Evolutionary conservation across 805 yeast genomes (phyloP).

Genomic region (Candida gorgasii): DNA sequence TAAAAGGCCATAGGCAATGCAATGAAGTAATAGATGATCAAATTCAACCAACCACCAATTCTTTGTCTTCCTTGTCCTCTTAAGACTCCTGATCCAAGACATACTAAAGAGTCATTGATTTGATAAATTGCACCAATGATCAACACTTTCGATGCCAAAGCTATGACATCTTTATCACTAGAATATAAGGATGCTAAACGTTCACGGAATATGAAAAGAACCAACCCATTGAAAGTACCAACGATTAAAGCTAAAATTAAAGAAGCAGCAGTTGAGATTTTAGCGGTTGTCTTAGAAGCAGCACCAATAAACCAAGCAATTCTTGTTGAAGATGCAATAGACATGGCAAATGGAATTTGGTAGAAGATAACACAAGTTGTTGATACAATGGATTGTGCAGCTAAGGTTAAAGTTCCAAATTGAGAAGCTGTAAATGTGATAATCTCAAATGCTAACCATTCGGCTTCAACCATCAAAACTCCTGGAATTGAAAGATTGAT

Average conservation of each 20-base stretch:
- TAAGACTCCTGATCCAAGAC: conserved; percentile 53
- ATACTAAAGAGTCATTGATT: conserved; percentile 49
- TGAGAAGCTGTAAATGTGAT: conserved; percentile 68
- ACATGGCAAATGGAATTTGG: conserved; percentile 75
- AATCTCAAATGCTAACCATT: conserved; percentile 77
- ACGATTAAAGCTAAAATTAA: conserved; percentile 29
- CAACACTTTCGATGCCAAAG: conserved; percentile 40
- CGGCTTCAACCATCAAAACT: conserved; percentile 73
- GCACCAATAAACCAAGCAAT: conserved; percentile 79
- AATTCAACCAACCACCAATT: conserved; percentile 54
- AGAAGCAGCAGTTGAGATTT: conserved; percentile 38
- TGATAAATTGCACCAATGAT: conserved; percentile 53
- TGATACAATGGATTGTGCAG: conserved; percentile 72
- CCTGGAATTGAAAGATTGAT: conserved; percentile 69
- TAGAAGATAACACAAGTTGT: conserved; percentile 68
- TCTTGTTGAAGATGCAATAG: conserved; percentile 75
- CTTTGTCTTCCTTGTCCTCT: conserved; percentile 61
- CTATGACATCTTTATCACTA: conserved; percentile 36
- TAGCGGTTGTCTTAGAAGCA: conserved; percentile 43
- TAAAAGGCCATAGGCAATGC: conserved; percentile 51
- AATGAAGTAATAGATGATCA: conserved; percentile 48
- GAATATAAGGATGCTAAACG: conserved; percentile 44
- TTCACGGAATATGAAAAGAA: conserved; percentile 38
- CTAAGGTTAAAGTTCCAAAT: conserved; percentile 64
- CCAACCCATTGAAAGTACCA: conserved; percentile 39